phyloP scores from a whole-genome alignment of 2,329 filamentous ascomycete species.

The Chaetomiaceae sp. region DNA sequence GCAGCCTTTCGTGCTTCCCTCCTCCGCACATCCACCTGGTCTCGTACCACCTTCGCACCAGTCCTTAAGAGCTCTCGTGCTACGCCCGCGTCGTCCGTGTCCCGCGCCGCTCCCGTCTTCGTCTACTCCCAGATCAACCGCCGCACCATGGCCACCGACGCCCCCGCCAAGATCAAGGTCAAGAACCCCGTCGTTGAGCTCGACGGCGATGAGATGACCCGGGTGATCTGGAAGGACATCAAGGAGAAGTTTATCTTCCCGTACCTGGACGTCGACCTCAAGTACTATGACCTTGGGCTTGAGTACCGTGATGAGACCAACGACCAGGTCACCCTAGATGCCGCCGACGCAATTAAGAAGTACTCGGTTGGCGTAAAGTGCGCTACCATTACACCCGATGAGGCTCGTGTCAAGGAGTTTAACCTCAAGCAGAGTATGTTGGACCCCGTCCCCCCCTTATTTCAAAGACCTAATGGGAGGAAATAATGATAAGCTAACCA shows the following conservation, averaged over 20 bases:
- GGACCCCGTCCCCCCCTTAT: neutral
- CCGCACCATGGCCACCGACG: constrained; percentile 49
- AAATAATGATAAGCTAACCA: constrained; percentile 6
- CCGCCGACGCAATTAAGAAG: constrained; percentile 97
- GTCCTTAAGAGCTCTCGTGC: constrained; percentile 14
- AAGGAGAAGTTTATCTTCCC: constrained; percentile 98
- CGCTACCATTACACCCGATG: constrained; percentile 97
- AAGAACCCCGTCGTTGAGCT: constrained; percentile 98
- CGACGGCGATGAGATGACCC: constrained; percentile 93
- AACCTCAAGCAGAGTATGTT: constrained; percentile 91
- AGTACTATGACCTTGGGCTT: constrained; percentile 94
- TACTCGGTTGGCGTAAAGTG: constrained; percentile 99
- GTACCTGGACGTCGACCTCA: constrained; percentile 94
- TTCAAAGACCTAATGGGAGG: neutral
- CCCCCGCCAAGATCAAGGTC: constrained; percentile 88
- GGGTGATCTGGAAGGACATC: constrained; percentile 98
- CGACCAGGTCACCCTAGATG: constrained; percentile 92
- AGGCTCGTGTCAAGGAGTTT: constrained; percentile 94
- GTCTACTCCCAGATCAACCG: constrained; percentile 33
- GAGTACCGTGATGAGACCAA: constrained; percentile 94
- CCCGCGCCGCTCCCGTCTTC: constrained; percentile 28
- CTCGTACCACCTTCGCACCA: constrained; percentile 18
- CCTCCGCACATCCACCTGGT: constrained; percentile 20
- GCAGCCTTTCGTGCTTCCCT: constrained; percentile 26
- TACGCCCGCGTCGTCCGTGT: constrained; percentile 6